Conservation (phyloP, 2,329 filamentous ascomycete genomes). For the Trichophyton rubrum region DNA sequence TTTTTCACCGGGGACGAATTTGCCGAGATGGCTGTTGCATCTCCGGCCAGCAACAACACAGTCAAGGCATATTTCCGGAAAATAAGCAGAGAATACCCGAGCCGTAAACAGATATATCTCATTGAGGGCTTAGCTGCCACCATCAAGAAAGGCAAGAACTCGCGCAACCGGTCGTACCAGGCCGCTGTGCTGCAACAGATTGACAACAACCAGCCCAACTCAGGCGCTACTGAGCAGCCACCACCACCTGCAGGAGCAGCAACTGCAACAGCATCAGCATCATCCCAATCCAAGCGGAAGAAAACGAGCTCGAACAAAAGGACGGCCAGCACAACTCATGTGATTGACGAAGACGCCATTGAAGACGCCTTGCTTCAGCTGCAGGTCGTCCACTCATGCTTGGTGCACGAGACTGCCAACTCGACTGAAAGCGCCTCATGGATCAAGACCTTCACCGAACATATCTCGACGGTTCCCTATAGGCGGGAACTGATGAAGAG, state of each 20-base stretch:
- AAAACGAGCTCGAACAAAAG: conserved; percentile 25
- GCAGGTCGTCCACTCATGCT: conserved; percentile 52
- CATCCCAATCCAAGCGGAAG: conserved; percentile 19
- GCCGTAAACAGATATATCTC: conserved; percentile 51
- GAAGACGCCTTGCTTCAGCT: conserved; percentile 60
- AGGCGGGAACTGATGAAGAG: conserved; percentile 38
- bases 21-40: conserved; percentile 42
- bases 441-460: conserved; percentile 62
- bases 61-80: conserved; percentile 48
- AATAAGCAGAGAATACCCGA: conserved; percentile 43
- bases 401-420: conserved; percentile 56
- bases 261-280: conserved; percentile 14
- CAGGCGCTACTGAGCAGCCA: no score
- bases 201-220: conserved; percentile 24
- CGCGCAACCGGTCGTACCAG: conserved; percentile 55
- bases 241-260: neutral
- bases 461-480: conserved; percentile 66
- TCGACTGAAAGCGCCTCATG: conserved; percentile 56
- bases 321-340: conserved; percentile 37
- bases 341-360: conserved; percentile 52
- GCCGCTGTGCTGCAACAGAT: conserved; percentile 45
- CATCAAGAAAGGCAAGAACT: conserved; percentile 56
- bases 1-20: conserved; percentile 54
- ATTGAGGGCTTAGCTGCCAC: conserved; percentile 56
- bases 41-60: conserved; percentile 22